Evolutionary conservation across 495 filamentous ascomycete genomes (phyloP).

Genomic region (Bacidia gigantensis): DNA sequence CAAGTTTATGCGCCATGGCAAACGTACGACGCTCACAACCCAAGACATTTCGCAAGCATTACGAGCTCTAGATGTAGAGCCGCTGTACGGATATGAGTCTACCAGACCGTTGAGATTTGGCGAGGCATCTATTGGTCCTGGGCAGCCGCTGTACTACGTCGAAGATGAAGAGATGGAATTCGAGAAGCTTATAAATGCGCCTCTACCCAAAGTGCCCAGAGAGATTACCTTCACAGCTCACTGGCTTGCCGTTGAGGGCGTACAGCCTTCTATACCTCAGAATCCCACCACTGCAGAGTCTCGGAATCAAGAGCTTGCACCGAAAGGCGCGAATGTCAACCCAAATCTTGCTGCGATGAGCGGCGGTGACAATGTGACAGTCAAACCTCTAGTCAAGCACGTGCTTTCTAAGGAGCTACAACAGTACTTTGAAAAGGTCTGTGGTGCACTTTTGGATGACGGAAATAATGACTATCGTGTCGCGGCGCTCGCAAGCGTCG

Average conservation of each 20-base stretch:
- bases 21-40: conserved; percentile 68
- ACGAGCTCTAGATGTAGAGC: conserved; percentile 77
- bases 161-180: conserved; percentile 98
- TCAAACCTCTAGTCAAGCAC: conserved; percentile 88
- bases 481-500: conserved; percentile 68
- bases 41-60: conserved; percentile 77
- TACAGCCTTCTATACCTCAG: conserved; percentile 88
- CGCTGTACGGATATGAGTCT: conserved; percentile 89
- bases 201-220: conserved; percentile 85
- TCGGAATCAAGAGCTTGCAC: conserved; percentile 65
- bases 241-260: conserved; percentile 92
- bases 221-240: conserved; percentile 93
- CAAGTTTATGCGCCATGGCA: conserved; percentile 84
- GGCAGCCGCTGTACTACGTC: conserved; percentile 93
- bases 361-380: conserved; percentile 64
- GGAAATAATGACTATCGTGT: conserved; percentile 69
- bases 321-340: conserved; percentile 79
- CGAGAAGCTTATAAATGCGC: conserved; percentile 94
- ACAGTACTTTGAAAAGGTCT: conserved; percentile 94
- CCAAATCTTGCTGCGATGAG: conserved; percentile 67
- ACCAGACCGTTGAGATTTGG: conserved; percentile 76
- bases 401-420: conserved; percentile 87
- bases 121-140: conserved; percentile 82
- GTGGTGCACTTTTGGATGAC: conserved; percentile 71
- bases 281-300: conserved; percentile 79